phyloP scores from a whole-genome alignment of 805 yeast genomes.

The Yamadazyma philogaea region DNA sequence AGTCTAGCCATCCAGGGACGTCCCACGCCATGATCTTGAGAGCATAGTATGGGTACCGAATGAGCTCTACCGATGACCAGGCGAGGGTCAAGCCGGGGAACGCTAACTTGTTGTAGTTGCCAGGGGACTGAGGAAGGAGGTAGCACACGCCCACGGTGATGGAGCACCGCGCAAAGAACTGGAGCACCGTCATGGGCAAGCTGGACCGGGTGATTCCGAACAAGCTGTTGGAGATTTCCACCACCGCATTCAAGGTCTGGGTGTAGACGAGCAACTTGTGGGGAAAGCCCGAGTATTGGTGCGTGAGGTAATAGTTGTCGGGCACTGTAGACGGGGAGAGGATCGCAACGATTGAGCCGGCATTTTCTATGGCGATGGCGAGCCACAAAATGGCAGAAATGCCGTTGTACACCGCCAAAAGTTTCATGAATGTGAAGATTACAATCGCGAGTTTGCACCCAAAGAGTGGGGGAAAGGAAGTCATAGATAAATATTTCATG shows the following conservation, averaged over 20 bases:
- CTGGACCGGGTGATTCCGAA: conserved; percentile 29
- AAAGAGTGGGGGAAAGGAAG: too few species aligned
- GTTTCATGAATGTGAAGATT: background rate
- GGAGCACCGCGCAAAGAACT: conserved; percentile 27
- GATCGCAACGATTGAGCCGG: background rate
- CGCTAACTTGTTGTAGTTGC: conserved; percentile 20
- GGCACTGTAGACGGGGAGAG: background rate
- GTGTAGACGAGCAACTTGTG: conserved; percentile 25
- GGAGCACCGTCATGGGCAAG: conserved; percentile 22
- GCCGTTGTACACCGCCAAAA: conserved; percentile 16
- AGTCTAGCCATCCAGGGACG: conserved; percentile 20
- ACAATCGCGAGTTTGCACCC: background rate
- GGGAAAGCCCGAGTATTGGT: conserved; percentile 20
- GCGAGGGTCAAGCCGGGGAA: conserved; percentile 24
- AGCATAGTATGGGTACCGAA: conserved; percentile 27
- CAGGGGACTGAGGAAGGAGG: conserved; percentile 26
- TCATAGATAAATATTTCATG: too few species aligned
- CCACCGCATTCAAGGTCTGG: conserved; percentile 25
- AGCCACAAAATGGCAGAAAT: conserved; percentile 19
- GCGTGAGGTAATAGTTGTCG: background rate
- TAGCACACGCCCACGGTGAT: conserved; percentile 29
- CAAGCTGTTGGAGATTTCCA: conserved; percentile 24
- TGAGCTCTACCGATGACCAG: conserved; percentile 30
- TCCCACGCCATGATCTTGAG: conserved; percentile 15
- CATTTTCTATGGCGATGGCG: conserved; percentile 8